phyloP scores from a whole-genome alignment of 75 land plant genomes.

The Selaginella tamariscina region DNA sequence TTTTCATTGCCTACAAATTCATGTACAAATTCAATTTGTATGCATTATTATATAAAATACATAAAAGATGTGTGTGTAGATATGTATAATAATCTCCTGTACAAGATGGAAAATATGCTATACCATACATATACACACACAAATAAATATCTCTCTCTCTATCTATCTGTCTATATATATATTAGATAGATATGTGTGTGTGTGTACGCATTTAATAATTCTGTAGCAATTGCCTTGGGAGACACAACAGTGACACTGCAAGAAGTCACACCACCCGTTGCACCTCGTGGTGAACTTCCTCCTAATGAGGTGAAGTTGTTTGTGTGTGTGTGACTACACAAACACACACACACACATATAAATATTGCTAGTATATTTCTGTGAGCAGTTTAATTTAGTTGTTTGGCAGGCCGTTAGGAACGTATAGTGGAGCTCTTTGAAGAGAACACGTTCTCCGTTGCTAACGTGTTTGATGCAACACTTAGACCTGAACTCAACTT shows the following conservation, averaged over 20 bases:
- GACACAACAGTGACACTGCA: conserved; percentile 64
- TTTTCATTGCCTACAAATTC: neutral
- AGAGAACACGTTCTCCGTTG: conserved; percentile 77
- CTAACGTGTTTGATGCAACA: conserved; percentile 80
- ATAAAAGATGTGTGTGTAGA: neutral
- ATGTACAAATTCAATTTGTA: neutral
- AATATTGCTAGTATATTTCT: neutral
- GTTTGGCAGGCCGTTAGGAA: conserved; percentile 34
- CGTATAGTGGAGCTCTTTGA: conserved; percentile 67
- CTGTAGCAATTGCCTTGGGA: conserved; percentile 63
- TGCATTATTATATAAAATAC: neutral
- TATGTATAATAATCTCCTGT: neutral
- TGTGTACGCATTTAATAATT: neutral
- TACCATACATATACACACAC: too few species aligned
- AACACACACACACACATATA: neutral
- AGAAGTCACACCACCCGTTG: conserved; percentile 62
- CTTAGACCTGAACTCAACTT: conserved; percentile 73
- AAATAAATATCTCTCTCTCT: neutral
- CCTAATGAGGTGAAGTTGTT: conserved; percentile 54
- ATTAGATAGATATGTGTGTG: too few species aligned
- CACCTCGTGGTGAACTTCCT: conserved; percentile 45
- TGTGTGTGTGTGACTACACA: too few species aligned
- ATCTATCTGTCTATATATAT: too few species aligned
- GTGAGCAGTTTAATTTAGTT: neutral
- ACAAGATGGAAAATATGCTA: too few species aligned